A percentile compares a stretch with the other conserved stretches of the same genome.
These are phyloP conservation scores for Trichoderma lentiforme DNA, from an alignment of 2,329 filamentous ascomycete species.

Conservation along the genomic window DNA sequence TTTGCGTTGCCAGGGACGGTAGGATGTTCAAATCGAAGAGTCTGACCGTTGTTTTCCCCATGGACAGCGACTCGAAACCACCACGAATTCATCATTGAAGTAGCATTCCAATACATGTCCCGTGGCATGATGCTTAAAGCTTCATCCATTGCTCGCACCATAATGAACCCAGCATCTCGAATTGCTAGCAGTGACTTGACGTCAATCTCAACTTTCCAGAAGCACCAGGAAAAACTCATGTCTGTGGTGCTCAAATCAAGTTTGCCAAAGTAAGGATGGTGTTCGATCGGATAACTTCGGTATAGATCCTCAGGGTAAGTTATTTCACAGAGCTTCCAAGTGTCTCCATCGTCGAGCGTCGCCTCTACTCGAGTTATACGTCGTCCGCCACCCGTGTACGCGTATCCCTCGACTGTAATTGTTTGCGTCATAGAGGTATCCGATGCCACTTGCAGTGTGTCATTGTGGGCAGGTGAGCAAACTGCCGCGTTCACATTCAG, in stretches of 20 bases:
- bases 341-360: conserved; percentile 74
- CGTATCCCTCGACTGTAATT: conserved; percentile 72
- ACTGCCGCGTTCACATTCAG: conserved; percentile 83
- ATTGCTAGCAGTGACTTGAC: conserved; percentile 48
- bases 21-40: conserved; percentile 79
- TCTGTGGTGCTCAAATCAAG: conserved; percentile 87
- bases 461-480: conserved; percentile 69
- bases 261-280: conserved; percentile 68
- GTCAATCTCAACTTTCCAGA: conserved; percentile 76
- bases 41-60: conserved; percentile 50
- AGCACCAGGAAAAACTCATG: conserved; percentile 85
- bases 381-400: conserved; percentile 83
- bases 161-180: conserved; percentile 47
- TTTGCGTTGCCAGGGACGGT: conserved; percentile 74
- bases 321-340: conserved; percentile 58
- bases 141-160: conserved; percentile 88
- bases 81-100: conserved; percentile 98
- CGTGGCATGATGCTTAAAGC: conserved; percentile 80
- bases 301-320: conserved; percentile 85
- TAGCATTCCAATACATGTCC: conserved; percentile 94
- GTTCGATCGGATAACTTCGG: conserved; percentile 55
- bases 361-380: conserved; percentile 79
- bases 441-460: not conserved
- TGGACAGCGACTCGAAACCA: conserved; percentile 83
- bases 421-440: conserved; percentile 60